Conservation (phyloP, 306 rosid species). For the Cotoneaster glaucophyllus region DNA sequence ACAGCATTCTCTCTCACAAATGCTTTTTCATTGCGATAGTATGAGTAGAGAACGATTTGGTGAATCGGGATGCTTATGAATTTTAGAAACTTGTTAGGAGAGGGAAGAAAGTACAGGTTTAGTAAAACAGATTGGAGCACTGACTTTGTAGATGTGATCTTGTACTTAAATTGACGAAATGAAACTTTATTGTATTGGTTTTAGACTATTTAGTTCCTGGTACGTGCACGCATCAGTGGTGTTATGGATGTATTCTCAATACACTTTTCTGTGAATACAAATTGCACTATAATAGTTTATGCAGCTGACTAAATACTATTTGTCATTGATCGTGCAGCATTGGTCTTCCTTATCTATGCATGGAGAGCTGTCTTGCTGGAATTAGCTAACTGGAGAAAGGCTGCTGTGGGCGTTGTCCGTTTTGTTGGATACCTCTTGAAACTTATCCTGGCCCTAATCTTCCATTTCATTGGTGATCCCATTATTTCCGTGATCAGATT, state of each 20-base stretch:
- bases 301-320: constrained; percentile 8
- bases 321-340: constrained; percentile 40
- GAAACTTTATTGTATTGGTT: background rate
- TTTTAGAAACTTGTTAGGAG: background rate
- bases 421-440: constrained; percentile 54
- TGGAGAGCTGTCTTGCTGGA: constrained; percentile 93
- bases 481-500: constrained; percentile 51
- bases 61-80: background rate
- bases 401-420: constrained; percentile 30
- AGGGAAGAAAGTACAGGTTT: background rate
- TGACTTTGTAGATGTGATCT: background rate
- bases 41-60: background rate
- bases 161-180: background rate
- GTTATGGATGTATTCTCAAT: background rate
- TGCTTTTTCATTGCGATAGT: background rate
- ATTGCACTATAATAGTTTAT: background rate
- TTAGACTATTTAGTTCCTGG: background rate
- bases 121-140: background rate
- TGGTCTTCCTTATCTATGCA: constrained; percentile 70
- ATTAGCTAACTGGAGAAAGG: constrained; percentile 68
- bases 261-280: background rate
- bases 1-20: background rate
- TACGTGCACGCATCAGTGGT: background rate
- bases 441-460: constrained; percentile 47
- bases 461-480: constrained; percentile 72